A percentile compares a stretch with the other conserved stretches of the same genome.
These are phyloP conservation scores for Salvia splendens DNA, from an alignment of 257 asterid genomes.

Conservation along the genomic window DNA sequence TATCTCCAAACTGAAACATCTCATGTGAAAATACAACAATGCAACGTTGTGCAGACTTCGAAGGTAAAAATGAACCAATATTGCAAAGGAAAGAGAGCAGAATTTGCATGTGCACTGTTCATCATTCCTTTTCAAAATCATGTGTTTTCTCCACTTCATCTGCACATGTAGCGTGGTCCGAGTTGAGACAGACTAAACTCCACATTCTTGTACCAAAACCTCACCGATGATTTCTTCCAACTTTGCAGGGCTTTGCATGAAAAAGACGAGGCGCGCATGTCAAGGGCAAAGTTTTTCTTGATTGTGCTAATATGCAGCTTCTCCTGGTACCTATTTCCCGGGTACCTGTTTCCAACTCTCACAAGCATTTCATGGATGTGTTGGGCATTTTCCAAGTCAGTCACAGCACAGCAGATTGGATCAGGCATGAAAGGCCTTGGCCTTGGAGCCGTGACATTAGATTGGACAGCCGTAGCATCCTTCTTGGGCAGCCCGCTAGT, in stretches of 20 bases:
- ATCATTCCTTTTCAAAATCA: constrained; percentile 2
- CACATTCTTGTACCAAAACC: not conserved
- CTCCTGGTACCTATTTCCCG: constrained; percentile 81
- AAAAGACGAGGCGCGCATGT: constrained; percentile 70
- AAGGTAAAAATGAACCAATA: not conserved
- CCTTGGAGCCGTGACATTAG: constrained; percentile 75
- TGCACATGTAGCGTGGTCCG: not conserved
- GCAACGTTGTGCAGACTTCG: not conserved
- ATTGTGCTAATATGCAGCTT: constrained; percentile 80
- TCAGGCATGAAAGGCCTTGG: constrained; percentile 88
- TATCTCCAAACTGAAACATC: not conserved
- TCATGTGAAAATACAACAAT: not conserved
- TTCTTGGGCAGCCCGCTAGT: constrained; percentile 86
- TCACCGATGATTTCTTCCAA: constrained; percentile 18
- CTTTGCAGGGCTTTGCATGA: constrained; percentile 89
- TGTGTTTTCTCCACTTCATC: not conserved
- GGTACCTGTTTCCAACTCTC: constrained; percentile 78
- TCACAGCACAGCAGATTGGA: constrained; percentile 88
- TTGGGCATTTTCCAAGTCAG: constrained; percentile 78
- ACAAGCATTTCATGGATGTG: constrained; percentile 87
- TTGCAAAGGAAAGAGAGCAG: not conserved
- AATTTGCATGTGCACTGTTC: not conserved
- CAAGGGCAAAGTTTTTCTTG: constrained; percentile 78
- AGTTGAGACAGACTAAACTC: not conserved
- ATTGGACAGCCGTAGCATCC: constrained; percentile 80